Conservation (phyloP, 192 early-diverging fungal species). For the Backusella westeae region DNA sequence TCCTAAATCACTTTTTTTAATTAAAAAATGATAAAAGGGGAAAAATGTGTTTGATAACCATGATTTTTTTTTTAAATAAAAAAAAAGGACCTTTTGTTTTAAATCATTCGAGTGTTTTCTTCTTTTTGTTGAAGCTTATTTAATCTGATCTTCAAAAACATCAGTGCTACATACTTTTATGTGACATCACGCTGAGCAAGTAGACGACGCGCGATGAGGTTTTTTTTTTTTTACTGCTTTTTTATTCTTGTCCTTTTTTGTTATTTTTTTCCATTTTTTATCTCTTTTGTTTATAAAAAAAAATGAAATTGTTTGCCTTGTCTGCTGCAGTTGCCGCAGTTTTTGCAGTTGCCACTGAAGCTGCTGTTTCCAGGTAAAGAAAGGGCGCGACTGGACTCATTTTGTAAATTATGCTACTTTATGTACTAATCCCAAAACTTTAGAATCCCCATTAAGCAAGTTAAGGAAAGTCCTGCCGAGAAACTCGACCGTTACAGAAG, state of each 20-base stretch:
- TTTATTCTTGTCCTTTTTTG: background rate
- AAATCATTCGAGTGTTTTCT: background rate
- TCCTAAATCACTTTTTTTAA: background rate
- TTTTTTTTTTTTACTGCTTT: background rate
- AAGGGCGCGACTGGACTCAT: too few relatives aligned
- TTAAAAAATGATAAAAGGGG: background rate
- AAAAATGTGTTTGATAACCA: background rate
- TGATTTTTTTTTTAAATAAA: constrained; percentile 7
- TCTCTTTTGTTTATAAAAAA: background rate
- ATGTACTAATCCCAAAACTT: background rate
- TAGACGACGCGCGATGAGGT: background rate
- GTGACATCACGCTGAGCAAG: background rate
- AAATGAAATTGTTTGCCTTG: constrained; percentile 2
- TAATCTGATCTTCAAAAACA: background rate
- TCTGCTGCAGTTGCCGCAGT: constrained; percentile 14
- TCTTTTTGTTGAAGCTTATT: background rate
- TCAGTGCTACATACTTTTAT: background rate
- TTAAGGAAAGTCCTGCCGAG: constrained; percentile 56
- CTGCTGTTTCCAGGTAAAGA: constrained; percentile 20
- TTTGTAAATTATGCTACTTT: background rate
- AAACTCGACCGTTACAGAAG: constrained; percentile 60
- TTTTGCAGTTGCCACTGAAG: constrained; percentile 16
- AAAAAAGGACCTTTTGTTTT: background rate
- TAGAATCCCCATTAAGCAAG: constrained; percentile 67
- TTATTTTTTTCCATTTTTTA: background rate